Conservation (phyloP, 768 basidiomycete genomes). For the Termitomyces sp. region DNA sequence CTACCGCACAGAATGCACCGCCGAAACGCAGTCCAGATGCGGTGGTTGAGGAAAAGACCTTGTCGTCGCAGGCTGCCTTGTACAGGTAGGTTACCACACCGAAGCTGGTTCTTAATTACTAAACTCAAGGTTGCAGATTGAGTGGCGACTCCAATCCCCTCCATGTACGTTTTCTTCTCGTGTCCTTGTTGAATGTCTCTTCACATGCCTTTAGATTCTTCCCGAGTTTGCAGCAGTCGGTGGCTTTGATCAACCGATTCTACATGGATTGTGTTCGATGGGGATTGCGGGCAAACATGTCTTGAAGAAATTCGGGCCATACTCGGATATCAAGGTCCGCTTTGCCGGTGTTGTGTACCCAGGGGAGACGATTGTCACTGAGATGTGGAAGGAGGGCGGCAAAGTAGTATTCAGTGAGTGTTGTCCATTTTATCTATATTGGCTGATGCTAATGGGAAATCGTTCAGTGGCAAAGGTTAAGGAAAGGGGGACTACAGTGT, state of each 20-base stretch:
- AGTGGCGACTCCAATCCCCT: conserved; percentile 92
- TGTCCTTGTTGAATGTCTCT: background rate
- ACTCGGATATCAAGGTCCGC: conserved; percentile 92
- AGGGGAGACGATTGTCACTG: conserved; percentile 90
- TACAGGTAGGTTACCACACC: conserved; percentile 58
- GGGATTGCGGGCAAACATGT: conserved; percentile 94
- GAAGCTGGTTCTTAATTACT: background rate
- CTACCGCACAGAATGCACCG: conserved; percentile 72
- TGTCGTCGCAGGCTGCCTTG: conserved; percentile 75
- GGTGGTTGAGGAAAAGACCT: conserved; percentile 85
- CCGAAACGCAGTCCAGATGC: conserved; percentile 85
- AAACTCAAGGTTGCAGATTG: conserved; percentile 37
- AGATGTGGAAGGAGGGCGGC: conserved; percentile 96
- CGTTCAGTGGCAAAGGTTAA: conserved; percentile 78
- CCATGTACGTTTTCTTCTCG: conserved; percentile 47
- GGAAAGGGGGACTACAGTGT: conserved; percentile 66
- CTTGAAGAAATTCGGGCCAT: conserved; percentile 77
- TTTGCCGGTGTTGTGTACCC: conserved; percentile 93
- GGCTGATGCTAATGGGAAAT: background rate
- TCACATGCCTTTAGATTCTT: conserved; percentile 51
- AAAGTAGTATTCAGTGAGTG: conserved; percentile 91
- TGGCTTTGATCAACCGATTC: conserved; percentile 89
- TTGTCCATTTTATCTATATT: background rate
- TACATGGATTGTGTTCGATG: conserved; percentile 88
- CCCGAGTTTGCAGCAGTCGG: conserved; percentile 93